Base-by-base conservation (phyloP, 2,329 filamentous ascomycete genomes). In the Stylonectria norvegica region DNA sequence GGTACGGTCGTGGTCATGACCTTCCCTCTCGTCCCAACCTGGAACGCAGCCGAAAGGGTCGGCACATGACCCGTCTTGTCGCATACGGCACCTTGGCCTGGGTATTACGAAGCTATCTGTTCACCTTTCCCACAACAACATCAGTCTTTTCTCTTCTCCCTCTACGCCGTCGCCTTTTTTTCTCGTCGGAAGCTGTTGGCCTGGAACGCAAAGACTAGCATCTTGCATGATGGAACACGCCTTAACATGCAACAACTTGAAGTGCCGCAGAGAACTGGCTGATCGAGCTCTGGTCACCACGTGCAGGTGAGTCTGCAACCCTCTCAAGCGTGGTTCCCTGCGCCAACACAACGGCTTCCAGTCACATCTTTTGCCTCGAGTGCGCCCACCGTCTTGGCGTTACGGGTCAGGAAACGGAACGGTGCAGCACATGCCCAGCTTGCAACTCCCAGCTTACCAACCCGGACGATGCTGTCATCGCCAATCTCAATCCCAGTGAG, bases 261-360 rank as follows among this genome's bases (percentile, higher is more conserved):
- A 82, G 46, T 96, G 91, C 57, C 78, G 87, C 33, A 70, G 69
- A 28, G 77, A 83, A 49, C 73, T 95, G 22, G 73, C 70, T 22
- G 80, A 86, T 28, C 74, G 76, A 47, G 90, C 89, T 9, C 75
- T 95, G 1, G 88, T 95, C 22, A 95, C 90, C 4, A 93, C 86
- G 11, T 97, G 90, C 78, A 89, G 85, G 88, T 86, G 36, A 19
- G 53, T 36, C 14, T 16, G 5, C n/a, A n/a, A n/a, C n/a, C n/a
- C n/a, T n/a, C n/a, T n/a, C n/a, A n/a, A n/a, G n/a, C n/a, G n/a
- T n/a, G n/a, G n/a, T n/a, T n/a, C n/a, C n/a, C n/a, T n/a, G n/a
- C 15, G 16, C 25, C 41, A n/a, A 22, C 29, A 18, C 30, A 35
- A 7, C 29, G 9, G 5, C 20, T 8, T 27, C 11, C 27, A 89